These are phyloP conservation scores for Chalciporus pseudorubinellus DNA, from an alignment of 768 basidiomycete genomes.

Conservation along the genomic window DNA sequence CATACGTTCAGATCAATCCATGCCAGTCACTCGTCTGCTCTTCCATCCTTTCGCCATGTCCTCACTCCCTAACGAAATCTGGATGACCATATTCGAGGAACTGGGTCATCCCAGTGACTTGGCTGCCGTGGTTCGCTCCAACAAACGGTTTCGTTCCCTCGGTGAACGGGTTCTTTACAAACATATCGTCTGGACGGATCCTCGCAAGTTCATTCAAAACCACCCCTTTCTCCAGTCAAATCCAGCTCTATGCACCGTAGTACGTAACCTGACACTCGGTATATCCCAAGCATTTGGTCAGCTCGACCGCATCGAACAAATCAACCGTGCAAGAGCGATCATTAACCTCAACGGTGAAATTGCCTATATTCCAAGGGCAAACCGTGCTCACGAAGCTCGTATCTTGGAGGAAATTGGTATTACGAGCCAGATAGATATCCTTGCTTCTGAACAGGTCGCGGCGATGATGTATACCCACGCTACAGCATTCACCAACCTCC, in stretches of 20 bases:
- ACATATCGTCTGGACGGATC: slow-evolving; percentile 33
- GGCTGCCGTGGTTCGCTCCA: slow-evolving; percentile 30
- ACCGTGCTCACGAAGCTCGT: slow-evolving; percentile 25
- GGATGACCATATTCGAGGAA: slow-evolving; percentile 38
- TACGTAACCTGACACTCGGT: slow-evolving; percentile 25
- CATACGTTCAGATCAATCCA: neutral
- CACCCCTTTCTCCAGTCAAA: slow-evolving; percentile 15
- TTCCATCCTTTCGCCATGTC: slow-evolving; percentile 9
- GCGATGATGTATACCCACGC: slow-evolving; percentile 19
- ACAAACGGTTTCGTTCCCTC: slow-evolving; percentile 31
- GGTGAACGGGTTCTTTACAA: slow-evolving; percentile 33
- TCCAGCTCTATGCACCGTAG: slow-evolving; percentile 6
- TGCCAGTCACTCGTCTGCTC: neutral
- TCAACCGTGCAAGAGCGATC: slow-evolving; percentile 26
- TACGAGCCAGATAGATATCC: slow-evolving; percentile 17
- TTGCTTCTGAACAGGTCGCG: slow-evolving; percentile 19
- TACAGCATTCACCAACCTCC: slow-evolving; percentile 33
- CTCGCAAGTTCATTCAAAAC: slow-evolving; percentile 27
- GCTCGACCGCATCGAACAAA: slow-evolving; percentile 27
- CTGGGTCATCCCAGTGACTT: slow-evolving; percentile 32
- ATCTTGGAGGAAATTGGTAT: slow-evolving; percentile 22
- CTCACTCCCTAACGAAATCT: slow-evolving; percentile 37
- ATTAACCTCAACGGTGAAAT: slow-evolving; percentile 18
- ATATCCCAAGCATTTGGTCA: slow-evolving; percentile 22
- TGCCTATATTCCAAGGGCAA: slow-evolving; percentile 13